Evolutionary conservation across 768 basidiomycete species (phyloP).

Genomic region (Gymnopilus dilepis): DNA sequence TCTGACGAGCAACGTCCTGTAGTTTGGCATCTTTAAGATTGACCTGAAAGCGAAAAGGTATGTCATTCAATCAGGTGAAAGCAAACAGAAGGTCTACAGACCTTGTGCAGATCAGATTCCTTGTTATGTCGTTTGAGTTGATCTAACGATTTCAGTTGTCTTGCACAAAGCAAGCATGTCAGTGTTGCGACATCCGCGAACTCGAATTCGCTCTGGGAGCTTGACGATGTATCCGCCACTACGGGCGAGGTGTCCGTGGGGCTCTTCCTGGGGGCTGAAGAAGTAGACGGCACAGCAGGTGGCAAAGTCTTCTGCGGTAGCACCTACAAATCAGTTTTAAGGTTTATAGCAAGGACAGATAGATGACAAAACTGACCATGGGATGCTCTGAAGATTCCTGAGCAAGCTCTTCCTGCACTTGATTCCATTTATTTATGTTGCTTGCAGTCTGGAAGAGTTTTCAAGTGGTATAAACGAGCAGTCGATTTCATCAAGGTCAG

Average conservation of each 20-base stretch:
- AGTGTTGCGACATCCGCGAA: constrained; percentile 78
- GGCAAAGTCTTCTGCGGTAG: constrained; percentile 4
- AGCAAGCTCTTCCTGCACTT: constrained; percentile 87
- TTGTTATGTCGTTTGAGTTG: constrained; percentile 89
- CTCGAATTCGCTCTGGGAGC: constrained; percentile 71
- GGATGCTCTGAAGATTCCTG: constrained; percentile 40
- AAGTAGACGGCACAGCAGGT: constrained; percentile 2
- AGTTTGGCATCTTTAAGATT: constrained; percentile 79
- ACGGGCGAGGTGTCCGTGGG: neutral
- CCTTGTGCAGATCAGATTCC: constrained; percentile 97
- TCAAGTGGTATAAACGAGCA: constrained; percentile 11
- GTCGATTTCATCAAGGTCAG: constrained; percentile 14
- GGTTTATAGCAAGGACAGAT: constrained; percentile 7
- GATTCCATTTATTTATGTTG: constrained; percentile 98
- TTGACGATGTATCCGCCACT: constrained; percentile 39
- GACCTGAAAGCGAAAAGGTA: constrained; percentile 58
- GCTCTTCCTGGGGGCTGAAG: constrained; percentile 9
- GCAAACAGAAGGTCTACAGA: constrained; percentile 33
- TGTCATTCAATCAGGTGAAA: constrained; percentile 31
- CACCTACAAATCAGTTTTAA: neutral
- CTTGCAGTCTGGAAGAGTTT: constrained; percentile 65
- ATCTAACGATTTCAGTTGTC: constrained; percentile 90
- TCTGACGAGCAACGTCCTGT: constrained; percentile 76
- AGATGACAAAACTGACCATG: constrained; percentile 5
- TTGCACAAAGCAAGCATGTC: constrained; percentile 89